phyloP scores from a whole-genome alignment of 106 monocot genomes.

The Platanthera zijinensis region DNA sequence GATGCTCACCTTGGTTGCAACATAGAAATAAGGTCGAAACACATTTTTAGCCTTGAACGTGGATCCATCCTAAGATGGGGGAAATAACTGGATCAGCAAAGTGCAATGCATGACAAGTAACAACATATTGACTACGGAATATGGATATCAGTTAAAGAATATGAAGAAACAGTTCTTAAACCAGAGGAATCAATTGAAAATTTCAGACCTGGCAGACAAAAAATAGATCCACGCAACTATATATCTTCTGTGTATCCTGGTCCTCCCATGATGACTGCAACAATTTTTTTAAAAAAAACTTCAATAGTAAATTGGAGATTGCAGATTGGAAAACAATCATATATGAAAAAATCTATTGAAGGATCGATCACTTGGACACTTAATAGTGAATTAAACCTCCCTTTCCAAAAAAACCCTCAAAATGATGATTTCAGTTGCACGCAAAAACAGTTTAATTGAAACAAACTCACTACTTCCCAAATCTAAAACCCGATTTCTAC shows the following conservation, averaged over 20 bases:
- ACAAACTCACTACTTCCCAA: neutral
- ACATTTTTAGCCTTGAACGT: constrained; percentile 81
- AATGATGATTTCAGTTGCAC: no score
- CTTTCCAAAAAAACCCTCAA: no score
- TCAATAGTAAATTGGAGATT: neutral
- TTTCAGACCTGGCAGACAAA: constrained; percentile 72
- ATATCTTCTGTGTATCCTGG: constrained; percentile 55
- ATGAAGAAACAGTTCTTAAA: neutral
- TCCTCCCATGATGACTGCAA: constrained; percentile 87
- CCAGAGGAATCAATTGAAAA: constrained; percentile 1
- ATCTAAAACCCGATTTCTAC: neutral
- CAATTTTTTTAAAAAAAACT: neutral
- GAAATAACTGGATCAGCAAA: neutral
- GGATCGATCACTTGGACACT: no score
- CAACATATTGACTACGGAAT: neutral
- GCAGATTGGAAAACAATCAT: neutral
- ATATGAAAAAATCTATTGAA: neutral
- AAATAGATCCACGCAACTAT: constrained; percentile 88
- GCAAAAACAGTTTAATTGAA: no score
- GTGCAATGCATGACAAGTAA: neutral
- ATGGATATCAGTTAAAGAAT: neutral
- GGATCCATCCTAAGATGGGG: constrained; percentile 55
- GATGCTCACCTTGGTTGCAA: constrained; percentile 63
- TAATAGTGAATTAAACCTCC: no score
- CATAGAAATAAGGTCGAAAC: constrained; percentile 88